Conservation (phyloP, 257 asterid genomes). For the Solanum arcanum region DNA sequence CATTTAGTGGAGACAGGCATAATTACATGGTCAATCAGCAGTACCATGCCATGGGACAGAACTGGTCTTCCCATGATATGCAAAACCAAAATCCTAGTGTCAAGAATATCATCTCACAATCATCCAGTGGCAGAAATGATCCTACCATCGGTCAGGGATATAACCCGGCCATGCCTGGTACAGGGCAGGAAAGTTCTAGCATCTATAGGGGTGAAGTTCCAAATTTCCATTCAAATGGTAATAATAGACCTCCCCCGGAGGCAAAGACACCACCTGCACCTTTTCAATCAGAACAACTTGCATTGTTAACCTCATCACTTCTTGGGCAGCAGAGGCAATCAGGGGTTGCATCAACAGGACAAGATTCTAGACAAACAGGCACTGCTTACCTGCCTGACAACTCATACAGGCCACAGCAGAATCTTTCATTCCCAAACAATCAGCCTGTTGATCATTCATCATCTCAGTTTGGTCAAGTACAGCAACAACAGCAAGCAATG, state of each 20-base stretch:
- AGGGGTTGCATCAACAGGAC: conserved; percentile 10
- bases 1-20: conserved; percentile 14
- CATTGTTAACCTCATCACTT: conserved; percentile 63
- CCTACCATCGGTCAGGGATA: conserved; percentile 20
- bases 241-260: conserved; percentile 18
- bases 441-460: conserved; percentile 34
- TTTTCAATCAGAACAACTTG: conserved; percentile 58
- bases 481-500: conserved; percentile 27
- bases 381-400: conserved; percentile 22
- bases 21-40: conserved; percentile 29
- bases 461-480: conserved; percentile 39
- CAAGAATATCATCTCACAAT: conserved; percentile 14
- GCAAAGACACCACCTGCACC: conserved; percentile 34
- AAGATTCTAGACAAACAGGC: conserved; percentile 36
- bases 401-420: conserved; percentile 24
- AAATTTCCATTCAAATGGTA: conserved; percentile 15
- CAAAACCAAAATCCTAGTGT: conserved; percentile 19
- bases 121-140: conserved; percentile 7
- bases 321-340: conserved; percentile 63
- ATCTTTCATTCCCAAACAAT: conserved; percentile 25
- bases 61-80: conserved; percentile 37
- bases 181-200: conserved; percentile 4
- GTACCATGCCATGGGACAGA: conserved; percentile 21
- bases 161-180: conserved; percentile 6
- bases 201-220: conserved; percentile 14